Evolutionary conservation across 2,329 filamentous ascomycete genomes (phyloP).

Genomic region (Colletotrichum nymphaeae): DNA sequence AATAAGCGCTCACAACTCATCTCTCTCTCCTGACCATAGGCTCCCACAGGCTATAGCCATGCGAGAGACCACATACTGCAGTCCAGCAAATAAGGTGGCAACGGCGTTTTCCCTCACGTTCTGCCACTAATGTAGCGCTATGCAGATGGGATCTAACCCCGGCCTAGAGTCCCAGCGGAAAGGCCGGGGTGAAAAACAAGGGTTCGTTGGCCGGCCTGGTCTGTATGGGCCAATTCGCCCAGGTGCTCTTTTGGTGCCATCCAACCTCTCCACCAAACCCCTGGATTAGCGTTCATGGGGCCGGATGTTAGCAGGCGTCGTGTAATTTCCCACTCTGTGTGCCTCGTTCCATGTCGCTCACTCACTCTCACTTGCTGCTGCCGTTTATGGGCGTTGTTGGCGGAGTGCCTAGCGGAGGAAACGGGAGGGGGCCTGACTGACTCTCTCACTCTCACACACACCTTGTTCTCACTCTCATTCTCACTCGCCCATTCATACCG

Average conservation of each 20-base stretch:
- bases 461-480: too few relatives aligned
- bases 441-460: background rate
- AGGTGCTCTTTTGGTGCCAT: slow-evolving; percentile 29
- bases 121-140: slow-evolving; percentile 1
- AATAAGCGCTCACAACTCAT: slow-evolving; percentile 28
- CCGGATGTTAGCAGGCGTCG: slow-evolving; percentile 18
- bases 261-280: slow-evolving; percentile 36
- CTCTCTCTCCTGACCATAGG: slow-evolving; percentile 8
- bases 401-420: slow-evolving; percentile 16
- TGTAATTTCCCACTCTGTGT: slow-evolving; percentile 35
- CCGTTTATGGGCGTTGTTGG: background rate
- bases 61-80: background rate
- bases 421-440: slow-evolving; percentile 39
- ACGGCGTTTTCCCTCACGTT: slow-evolving; percentile 12
- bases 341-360: slow-evolving; percentile 27
- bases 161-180: slow-evolving; percentile 8
- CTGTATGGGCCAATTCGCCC: slow-evolving; percentile 25
- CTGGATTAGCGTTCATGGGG: slow-evolving; percentile 37
- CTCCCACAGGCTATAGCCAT: background rate
- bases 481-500: slow-evolving; percentile 19
- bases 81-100: slow-evolving; percentile 25
- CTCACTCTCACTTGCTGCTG: background rate
- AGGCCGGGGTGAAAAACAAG: slow-evolving; percentile 2
- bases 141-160: slow-evolving; percentile 32
- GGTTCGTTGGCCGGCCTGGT: slow-evolving; percentile 19